Evolutionary conservation across 495 filamentous ascomycete genomes (phyloP), one percentile per base, ranked within the genome.

Genomic region (Penicillium steckii): DNA sequence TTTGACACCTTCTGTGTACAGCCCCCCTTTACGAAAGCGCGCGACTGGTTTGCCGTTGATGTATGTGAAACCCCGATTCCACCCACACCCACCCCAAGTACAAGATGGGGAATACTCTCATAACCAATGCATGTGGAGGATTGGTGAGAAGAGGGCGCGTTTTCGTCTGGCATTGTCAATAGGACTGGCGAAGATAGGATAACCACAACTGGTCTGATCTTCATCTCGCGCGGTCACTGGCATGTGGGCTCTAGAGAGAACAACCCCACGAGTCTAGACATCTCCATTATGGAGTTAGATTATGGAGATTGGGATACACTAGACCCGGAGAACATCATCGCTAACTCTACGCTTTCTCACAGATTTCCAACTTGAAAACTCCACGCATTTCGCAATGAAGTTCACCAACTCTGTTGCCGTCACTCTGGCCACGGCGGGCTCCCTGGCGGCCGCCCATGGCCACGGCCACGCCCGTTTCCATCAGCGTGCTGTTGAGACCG

Each of bases 341-440:
- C 41, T 45, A 19, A 46, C 29, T n/a, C n/a, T n/a, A 22, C 33
- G 13, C 37, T 26, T 48, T 13, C 3, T 2, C 15, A 52, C 40
- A 55, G 50, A 46, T 44, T 48, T 32, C 8, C 43, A 43, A 54
- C 33, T 55, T 46, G 41, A 48, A 45, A 30, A 33, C 51, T 27
- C 40, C 33, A 64, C 46, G 52, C 33, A 37, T 9, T 30, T 53
- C 59, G 62, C 60, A 48, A 78, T 78, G 74, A 75, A 75, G 69
- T 71, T 74, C 60, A 32, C 56, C 29, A 71, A 71, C 67, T 66
- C 70, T 22, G 56, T 76, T 65, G 69, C 68, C 46, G 50, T 73
- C 22, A 70, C 70, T 50, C 59, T 79, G 44, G 76, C 70, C 30
- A 73, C 76, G 52, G 75, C 75, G 49, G 75, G 75, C 47, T 62